phyloP scores from a whole-genome alignment of 1,139 yeast species.

The Geotrichum restrictum region DNA sequence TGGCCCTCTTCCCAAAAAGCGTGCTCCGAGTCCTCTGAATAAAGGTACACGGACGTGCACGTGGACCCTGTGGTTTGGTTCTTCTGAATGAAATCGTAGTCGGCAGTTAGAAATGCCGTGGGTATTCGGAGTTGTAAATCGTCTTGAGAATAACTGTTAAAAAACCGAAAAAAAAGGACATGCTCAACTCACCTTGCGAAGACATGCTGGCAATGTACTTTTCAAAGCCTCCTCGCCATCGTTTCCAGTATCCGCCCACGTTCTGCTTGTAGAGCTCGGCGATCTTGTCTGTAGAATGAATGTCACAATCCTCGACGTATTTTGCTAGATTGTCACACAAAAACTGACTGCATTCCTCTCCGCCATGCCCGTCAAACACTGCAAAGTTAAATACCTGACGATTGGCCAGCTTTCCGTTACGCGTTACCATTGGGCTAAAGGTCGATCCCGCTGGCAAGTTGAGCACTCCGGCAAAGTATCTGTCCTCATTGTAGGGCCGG shows the following conservation, averaged over 20 bases:
- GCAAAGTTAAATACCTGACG: slow-evolving; percentile 58
- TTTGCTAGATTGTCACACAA: slow-evolving; percentile 52
- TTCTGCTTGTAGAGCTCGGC: slow-evolving; percentile 50
- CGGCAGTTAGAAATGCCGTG: slow-evolving; percentile 59
- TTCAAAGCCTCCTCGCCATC: slow-evolving; percentile 60
- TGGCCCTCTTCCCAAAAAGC: slow-evolving; percentile 69
- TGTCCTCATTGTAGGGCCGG: slow-evolving; percentile 76
- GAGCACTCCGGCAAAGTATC: slow-evolving; percentile 59
- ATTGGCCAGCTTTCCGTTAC: slow-evolving; percentile 25
- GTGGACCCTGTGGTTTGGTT: slow-evolving; percentile 65
- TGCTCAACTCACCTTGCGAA: slow-evolving; percentile 26
- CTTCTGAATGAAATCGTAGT: slow-evolving; percentile 43
- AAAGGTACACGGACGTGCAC: slow-evolving; percentile 71
- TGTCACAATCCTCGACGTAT: slow-evolving; percentile 50
- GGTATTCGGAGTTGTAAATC: slow-evolving; percentile 61
- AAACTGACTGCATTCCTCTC: slow-evolving; percentile 64
- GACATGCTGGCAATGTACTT: slow-evolving; percentile 43
- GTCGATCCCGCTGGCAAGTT: slow-evolving; percentile 44
- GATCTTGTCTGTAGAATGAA: slow-evolving; percentile 43
- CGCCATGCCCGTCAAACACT: slow-evolving; percentile 94
- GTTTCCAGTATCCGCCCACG: slow-evolving; percentile 85
- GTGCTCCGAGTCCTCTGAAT: slow-evolving; percentile 42
- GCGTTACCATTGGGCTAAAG: slow-evolving; percentile 37
- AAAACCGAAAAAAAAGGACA: neutral
- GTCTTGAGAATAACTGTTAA: slow-evolving; percentile 35